Percentiles rank a stretch among this genome's conserved stretches.
These are phyloP conservation scores for Pseudohyphozyma bogoriensis DNA, from an alignment of 768 basidiomycete species.

Conservation along the genomic window DNA sequence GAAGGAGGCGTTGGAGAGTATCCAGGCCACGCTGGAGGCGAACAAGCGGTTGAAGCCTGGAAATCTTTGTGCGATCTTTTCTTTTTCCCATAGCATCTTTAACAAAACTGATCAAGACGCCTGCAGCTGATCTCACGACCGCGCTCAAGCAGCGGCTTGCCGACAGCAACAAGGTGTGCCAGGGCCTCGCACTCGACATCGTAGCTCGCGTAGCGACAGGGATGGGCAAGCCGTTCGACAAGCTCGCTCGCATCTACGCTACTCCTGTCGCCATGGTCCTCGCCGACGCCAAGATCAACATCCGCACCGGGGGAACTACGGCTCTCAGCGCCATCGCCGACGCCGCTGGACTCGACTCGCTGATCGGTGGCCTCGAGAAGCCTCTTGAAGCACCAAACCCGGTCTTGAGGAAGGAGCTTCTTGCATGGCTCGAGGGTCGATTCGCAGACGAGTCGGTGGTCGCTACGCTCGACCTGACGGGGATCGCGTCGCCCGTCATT, in stretches of 20 bases:
- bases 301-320: slow-evolving; percentile 64
- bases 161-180: slow-evolving; percentile 91
- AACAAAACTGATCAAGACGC: neutral
- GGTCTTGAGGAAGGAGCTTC: slow-evolving; percentile 63
- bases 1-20: slow-evolving; percentile 81
- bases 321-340: slow-evolving; percentile 72
- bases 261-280: slow-evolving; percentile 70
- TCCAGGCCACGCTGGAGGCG: slow-evolving; percentile 71
- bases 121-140: slow-evolving; percentile 73
- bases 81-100: too few species aligned
- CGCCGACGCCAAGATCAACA: slow-evolving; percentile 82
- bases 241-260: slow-evolving; percentile 65
- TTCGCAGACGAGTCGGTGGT: slow-evolving; percentile 44
- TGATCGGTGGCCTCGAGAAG: slow-evolving; percentile 66
- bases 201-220: slow-evolving; percentile 79
- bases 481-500: slow-evolving; percentile 58
- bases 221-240: slow-evolving; percentile 94
- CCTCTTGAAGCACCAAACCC: slow-evolving; percentile 76
- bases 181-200: slow-evolving; percentile 77
- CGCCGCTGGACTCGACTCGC: slow-evolving; percentile 69
- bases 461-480: slow-evolving; percentile 53
- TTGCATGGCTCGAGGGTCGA: slow-evolving; percentile 62
- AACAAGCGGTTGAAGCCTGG: slow-evolving; percentile 81
- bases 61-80: slow-evolving; percentile 58
- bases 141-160: slow-evolving; percentile 76